Percentiles rank a stretch among this genome's conserved stretches.
These are phyloP conservation scores for Wickerhamiella occidentalis DNA, from an alignment of 805 yeast genomes.

Conservation along the genomic window DNA sequence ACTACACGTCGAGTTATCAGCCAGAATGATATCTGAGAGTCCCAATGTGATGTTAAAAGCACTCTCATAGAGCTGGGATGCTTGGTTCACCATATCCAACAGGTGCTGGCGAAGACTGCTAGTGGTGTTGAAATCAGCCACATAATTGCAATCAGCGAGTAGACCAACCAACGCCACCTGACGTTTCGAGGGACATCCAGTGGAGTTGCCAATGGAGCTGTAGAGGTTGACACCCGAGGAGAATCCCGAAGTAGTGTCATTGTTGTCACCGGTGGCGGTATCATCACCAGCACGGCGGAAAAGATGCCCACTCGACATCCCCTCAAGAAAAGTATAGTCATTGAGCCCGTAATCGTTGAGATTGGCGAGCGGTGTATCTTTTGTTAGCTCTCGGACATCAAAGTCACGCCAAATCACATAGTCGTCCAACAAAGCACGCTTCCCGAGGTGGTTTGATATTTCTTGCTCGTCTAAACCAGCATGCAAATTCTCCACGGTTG, in stretches of 20 bases:
- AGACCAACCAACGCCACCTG: conserved; percentile 29
- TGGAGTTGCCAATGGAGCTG: conserved; percentile 23
- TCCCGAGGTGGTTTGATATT: conserved; percentile 8
- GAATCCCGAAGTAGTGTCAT: conserved; percentile 21
- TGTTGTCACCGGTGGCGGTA: conserved; percentile 2
- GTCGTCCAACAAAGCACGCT: conserved; percentile 9
- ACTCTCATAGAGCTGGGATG: conserved; percentile 27
- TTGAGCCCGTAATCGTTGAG: conserved; percentile 5
- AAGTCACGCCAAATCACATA: conserved; percentile 25
- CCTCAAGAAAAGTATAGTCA: conserved; percentile 10
- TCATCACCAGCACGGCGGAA: conserved; percentile 12
- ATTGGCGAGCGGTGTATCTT: background rate
- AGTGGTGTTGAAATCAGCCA: conserved; percentile 22
- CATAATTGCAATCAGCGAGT: conserved; percentile 29
- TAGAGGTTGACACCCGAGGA: conserved; percentile 21
- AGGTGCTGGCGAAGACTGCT: conserved; percentile 24
- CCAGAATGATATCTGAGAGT: conserved; percentile 22
- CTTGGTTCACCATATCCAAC: conserved; percentile 26
- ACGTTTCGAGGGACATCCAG: conserved; percentile 27
- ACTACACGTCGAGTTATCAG: conserved; percentile 24
- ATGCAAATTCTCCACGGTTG: conserved; percentile 11
- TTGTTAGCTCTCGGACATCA: conserved; percentile 16
- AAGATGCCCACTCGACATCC: conserved; percentile 1
- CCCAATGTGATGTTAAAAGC: conserved; percentile 31
- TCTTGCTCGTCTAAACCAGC: conserved; percentile 13